Percentiles rank a stretch among this genome's conserved stretches.
phyloP scores from a whole-genome alignment of 306 rosid species.

The Casuarina equisetifolia region DNA sequence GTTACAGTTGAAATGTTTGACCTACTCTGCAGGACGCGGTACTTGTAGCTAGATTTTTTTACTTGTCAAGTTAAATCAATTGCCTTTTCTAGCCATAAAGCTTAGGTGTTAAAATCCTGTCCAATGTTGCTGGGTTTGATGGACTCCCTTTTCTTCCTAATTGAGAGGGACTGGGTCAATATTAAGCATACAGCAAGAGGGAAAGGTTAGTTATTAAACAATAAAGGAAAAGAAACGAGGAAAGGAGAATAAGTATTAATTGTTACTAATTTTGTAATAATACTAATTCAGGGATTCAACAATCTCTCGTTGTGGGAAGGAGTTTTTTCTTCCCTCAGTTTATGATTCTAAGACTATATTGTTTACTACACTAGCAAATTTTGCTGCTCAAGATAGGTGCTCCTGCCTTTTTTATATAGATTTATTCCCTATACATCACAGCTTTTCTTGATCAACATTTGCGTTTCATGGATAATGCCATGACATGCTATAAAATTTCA shows the following conservation, averaged over 20 bases:
- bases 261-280: neutral
- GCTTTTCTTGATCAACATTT: neutral
- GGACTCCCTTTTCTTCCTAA: neutral
- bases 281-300: neutral
- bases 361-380: neutral
- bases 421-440: neutral
- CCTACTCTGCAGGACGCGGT: neutral
- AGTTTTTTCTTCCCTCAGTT: neutral
- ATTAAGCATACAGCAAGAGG: neutral
- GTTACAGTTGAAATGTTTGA: neutral
- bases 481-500: neutral
- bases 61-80: neutral
- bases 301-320: neutral
- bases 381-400: neutral
- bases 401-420: neutral
- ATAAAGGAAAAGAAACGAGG: neutral
- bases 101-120: neutral
- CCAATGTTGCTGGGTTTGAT: neutral
- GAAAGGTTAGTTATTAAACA: neutral
- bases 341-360: neutral
- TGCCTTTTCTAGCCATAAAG: neutral
- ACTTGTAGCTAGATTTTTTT: neutral
- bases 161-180: neutral
- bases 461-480: neutral
- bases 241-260: neutral